Base-by-base conservation (phyloP, 768 basidiomycete species). In the Pulveroboletus sp. region DNA sequence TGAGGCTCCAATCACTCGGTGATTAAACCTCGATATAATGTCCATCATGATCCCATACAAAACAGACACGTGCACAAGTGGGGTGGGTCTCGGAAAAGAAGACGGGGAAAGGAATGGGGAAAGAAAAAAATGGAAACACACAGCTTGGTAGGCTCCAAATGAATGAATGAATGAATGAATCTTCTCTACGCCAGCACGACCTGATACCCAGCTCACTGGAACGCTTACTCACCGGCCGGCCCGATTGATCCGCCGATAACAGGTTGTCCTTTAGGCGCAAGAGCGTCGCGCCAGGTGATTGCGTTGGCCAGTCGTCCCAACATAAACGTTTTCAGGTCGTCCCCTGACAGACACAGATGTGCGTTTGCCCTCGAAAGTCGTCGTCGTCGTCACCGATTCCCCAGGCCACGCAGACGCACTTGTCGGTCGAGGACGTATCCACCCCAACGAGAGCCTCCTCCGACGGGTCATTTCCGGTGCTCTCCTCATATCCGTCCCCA, bases 1-100 rank as follows among this genome's bases (percentile, higher is more conserved):
- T 59, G 35, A 29, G 27, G 25, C 27, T 29, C 8, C 27, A 38
- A 13, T 7, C n/a, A 38, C 50, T 43, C 59, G 58, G 59, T 61
- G 50, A 60, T 57, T 58, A 57, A 56, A 46, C 40, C 33, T 40
- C 37, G 42, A 44, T 46, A 47, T 31, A 49, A 17, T 11, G 27
- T 37, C 19, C 36, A 20, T 9, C 37, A 35, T 10, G 14, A 40
- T 53, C 37, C 17, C 38, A 33, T 44, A 17, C 23, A 33, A n/a
- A 23, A 29, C 27, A 19, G 20, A 20, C 17, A 33, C 24, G 14
- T 13, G 23, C 6, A 27, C 40, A 42, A 14, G 43, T 19, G 45
- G 21, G 35, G 16, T 5, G n/a, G 24, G 24, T n/a, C 17, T 10
- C 14, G 36, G 10, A 19, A 9, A 25, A 32, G 19, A 17, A 44